Evolutionary conservation across 2,329 filamentous ascomycete genomes (phyloP).

Genomic region (Hymenoscyphus fructigenus): DNA sequence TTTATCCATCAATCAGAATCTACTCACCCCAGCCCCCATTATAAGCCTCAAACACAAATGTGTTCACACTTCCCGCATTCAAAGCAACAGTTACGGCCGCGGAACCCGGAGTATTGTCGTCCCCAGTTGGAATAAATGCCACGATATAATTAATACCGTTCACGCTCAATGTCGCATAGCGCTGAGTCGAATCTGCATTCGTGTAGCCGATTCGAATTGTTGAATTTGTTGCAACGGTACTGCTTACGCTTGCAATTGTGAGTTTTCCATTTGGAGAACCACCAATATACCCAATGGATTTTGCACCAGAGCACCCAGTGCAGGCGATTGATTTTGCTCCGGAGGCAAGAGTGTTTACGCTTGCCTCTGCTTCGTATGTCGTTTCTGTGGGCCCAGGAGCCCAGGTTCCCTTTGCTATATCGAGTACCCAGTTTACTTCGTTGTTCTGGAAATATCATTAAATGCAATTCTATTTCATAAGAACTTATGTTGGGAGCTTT

Average conservation of each 20-base stretch:
- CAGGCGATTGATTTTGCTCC: conserved; percentile 50
- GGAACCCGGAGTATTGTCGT: conserved; percentile 45
- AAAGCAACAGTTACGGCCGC: conserved; percentile 50
- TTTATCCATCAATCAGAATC: background rate
- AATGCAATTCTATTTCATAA: background rate
- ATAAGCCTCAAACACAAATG: conserved; percentile 46
- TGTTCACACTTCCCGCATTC: conserved; percentile 47
- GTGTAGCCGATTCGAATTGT: conserved; percentile 56
- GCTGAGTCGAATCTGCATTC: conserved; percentile 53
- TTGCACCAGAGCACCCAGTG: conserved; percentile 49
- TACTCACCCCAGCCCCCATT: conserved; percentile 41
- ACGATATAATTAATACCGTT: conserved; percentile 52
- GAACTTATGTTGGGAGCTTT: conserved; percentile 11
- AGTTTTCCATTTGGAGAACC: conserved; percentile 47
- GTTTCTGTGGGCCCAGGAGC: conserved; percentile 46
- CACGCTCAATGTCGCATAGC: conserved; percentile 55
- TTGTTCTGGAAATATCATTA: conserved; percentile 39
- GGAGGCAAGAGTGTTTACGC: conserved; percentile 40
- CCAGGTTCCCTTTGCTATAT: conserved; percentile 46
- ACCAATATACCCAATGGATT: conserved; percentile 55
- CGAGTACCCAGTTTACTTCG: conserved; percentile 54
- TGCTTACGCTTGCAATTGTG: conserved; percentile 47
- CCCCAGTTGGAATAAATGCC: conserved; percentile 53
- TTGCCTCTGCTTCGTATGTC: conserved; percentile 52
- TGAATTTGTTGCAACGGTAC: conserved; percentile 44